A percentile compares a stretch with the other conserved stretches of the same genome.
Conservation (phyloP, 345 rosid genomes). For the Mangifera indica region DNA sequence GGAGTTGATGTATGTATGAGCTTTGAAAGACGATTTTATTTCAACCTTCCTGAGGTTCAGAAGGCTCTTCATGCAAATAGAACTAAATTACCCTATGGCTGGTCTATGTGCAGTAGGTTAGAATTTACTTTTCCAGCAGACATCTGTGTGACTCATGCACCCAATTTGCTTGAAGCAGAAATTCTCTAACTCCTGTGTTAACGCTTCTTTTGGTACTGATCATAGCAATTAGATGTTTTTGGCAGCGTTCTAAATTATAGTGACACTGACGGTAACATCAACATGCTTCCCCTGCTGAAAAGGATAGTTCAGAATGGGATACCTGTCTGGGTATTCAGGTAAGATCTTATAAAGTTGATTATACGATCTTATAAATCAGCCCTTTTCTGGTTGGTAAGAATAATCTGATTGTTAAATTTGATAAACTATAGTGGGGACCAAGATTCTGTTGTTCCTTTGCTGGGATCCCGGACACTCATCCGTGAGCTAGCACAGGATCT, state of each 20-base stretch:
- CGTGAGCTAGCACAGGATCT: slow-evolving; percentile 75
- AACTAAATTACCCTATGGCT: slow-evolving; percentile 54
- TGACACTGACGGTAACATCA: slow-evolving; percentile 46
- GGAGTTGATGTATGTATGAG: slow-evolving; percentile 87
- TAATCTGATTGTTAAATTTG: neutral
- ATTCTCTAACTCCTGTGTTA: neutral
- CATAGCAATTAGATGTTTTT: slow-evolving; percentile 14
- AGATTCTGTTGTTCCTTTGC: slow-evolving; percentile 82
- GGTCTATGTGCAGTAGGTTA: slow-evolving; percentile 89
- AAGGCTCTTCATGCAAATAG: slow-evolving; percentile 86
- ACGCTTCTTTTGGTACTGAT: neutral
- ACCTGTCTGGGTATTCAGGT: slow-evolving; percentile 90
- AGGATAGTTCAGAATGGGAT: slow-evolving; percentile 53
- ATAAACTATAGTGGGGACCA: slow-evolving; percentile 65
- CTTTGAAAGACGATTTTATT: slow-evolving; percentile 59
- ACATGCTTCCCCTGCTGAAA: slow-evolving; percentile 82
- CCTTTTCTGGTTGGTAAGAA: neutral
- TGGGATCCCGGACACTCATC: slow-evolving; percentile 74
- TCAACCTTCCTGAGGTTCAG: slow-evolving; percentile 89
- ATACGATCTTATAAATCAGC: neutral
- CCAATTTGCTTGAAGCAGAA: neutral
- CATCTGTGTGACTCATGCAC: no score
- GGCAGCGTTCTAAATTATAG: slow-evolving; percentile 58
- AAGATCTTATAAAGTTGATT: slow-evolving; percentile 1
- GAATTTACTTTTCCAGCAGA: slow-evolving; percentile 6